A percentile compares a stretch with the other conserved stretches of the same genome.
Conservation (phyloP, 2,329 filamentous ascomycete species). For the Talaromyces sp. region DNA sequence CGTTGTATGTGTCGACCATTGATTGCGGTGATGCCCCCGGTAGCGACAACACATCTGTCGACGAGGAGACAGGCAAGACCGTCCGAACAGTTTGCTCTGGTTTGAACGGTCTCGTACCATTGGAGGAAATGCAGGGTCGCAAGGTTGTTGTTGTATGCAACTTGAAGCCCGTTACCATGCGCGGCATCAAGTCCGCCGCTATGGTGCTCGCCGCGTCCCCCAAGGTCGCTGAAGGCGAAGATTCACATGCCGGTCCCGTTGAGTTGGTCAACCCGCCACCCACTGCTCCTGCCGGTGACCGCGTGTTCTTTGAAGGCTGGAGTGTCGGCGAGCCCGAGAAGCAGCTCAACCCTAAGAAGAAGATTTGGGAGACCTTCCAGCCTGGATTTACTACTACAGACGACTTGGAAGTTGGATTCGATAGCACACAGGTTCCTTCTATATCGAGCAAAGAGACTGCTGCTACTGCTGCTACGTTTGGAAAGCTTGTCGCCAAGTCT, state of each 20-base stretch:
- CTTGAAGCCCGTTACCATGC: conserved; percentile 98
- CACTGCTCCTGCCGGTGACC: conserved; percentile 76
- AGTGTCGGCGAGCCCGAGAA: conserved; percentile 82
- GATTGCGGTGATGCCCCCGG: conserved; percentile 85
- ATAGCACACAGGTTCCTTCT: conserved; percentile 73
- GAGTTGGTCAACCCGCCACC: conserved; percentile 85
- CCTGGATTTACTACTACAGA: conserved; percentile 92
- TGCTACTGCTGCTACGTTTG: conserved; percentile 55
- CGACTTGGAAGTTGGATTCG: conserved; percentile 77
- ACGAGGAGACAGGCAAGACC: conserved; percentile 84
- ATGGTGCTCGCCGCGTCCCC: conserved; percentile 97
- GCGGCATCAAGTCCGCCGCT: conserved; percentile 74
- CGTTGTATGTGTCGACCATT: conserved; percentile 91
- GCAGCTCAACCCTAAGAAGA: conserved; percentile 98
- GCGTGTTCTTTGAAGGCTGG: conserved; percentile 93
- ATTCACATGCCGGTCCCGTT: conserved; percentile 82
- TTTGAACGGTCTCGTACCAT: conserved; percentile 84
- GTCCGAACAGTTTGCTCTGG: conserved; percentile 96
- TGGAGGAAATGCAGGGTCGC: conserved; percentile 94
- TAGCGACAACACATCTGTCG: conserved; percentile 73
- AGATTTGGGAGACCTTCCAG: conserved; percentile 96
- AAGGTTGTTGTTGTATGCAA: conserved; percentile 97
- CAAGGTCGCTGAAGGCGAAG: conserved; percentile 75
- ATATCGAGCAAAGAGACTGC: conserved; percentile 63
- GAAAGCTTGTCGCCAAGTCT: conserved; percentile 69